These are phyloP conservation scores for Meredithiella fracta DNA, from an alignment of 2,329 filamentous ascomycete genomes.

Conservation along the genomic window DNA sequence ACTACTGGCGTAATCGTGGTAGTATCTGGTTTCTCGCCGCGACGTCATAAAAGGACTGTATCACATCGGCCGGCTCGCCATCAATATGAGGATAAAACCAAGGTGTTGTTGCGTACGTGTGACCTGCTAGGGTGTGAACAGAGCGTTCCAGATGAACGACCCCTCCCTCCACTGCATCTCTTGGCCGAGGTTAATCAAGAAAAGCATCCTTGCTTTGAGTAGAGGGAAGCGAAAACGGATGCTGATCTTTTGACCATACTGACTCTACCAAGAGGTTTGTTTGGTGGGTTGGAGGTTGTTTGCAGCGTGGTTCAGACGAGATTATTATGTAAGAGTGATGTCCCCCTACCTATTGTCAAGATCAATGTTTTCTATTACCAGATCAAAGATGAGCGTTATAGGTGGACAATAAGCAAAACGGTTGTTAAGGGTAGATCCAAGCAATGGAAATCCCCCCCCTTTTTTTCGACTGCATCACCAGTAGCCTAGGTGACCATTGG, in stretches of 20 bases:
- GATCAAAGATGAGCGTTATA: neutral
- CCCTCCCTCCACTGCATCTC: neutral
- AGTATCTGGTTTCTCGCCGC: too few species aligned
- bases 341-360: neutral
- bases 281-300: neutral
- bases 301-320: neutral
- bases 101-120: neutral
- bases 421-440: neutral
- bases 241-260: neutral
- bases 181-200: constrained; percentile 9
- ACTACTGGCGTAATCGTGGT: too few species aligned
- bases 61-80: too few species aligned
- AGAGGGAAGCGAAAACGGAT: constrained; percentile 1
- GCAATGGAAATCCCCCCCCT: too few species aligned
- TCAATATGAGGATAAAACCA: neutral
- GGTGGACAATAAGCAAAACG: neutral
- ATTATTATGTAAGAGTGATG: neutral
- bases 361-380: neutral
- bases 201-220: constrained; percentile 3
- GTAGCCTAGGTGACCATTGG: too few species aligned
- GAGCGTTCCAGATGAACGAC: neutral
- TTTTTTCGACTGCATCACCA: too few species aligned
- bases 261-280: neutral
- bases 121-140: neutral
- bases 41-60: too few species aligned